Evolutionary conservation across 2,329 filamentous ascomycete genomes (phyloP).

Genomic region (Colletotrichum magnum): DNA sequence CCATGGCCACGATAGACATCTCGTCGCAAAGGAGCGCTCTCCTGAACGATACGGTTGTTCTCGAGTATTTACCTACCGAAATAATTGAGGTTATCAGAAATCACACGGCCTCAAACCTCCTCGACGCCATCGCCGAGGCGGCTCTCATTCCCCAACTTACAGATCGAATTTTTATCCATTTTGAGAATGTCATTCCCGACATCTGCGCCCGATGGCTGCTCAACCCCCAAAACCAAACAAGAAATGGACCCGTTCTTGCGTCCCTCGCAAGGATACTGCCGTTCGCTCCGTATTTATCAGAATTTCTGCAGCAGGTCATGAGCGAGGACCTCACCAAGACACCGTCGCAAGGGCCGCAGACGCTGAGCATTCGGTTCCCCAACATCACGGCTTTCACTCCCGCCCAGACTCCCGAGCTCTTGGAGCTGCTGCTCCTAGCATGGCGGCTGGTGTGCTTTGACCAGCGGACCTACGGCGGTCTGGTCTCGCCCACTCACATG

Average conservation of each 20-base stretch:
- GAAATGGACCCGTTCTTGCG: constrained; percentile 67
- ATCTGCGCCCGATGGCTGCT: constrained; percentile 85
- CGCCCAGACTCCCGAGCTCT: constrained; percentile 44
- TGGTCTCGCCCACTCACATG: constrained; percentile 76
- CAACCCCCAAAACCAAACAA: constrained; percentile 55
- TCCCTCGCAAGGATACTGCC: constrained; percentile 86
- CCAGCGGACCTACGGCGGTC: constrained; percentile 73
- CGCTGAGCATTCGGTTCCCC: constrained; percentile 35
- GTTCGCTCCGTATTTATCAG: constrained; percentile 83
- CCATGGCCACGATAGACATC: constrained; percentile 71
- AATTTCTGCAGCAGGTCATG: constrained; percentile 72
- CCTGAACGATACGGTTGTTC: constrained; percentile 66
- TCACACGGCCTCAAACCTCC: constrained; percentile 74
- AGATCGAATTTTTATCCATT: constrained; percentile 80
- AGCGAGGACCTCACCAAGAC: constrained; percentile 43
- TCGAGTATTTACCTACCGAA: constrained; percentile 77
- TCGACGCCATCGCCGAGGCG: constrained; percentile 78
- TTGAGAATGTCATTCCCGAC: constrained; percentile 84
- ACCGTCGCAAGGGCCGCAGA: constrained; percentile 23
- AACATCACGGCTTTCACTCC: constrained; percentile 24
- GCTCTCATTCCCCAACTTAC: constrained; percentile 80
- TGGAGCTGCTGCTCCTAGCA: constrained; percentile 72
- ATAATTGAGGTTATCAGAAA: constrained; percentile 77
- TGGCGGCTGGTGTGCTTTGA: constrained; percentile 88
- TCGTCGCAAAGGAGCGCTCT: constrained; percentile 69